phyloP scores from a whole-genome alignment of 2,329 filamentous ascomycete species.

The Pyrenophora teres region DNA sequence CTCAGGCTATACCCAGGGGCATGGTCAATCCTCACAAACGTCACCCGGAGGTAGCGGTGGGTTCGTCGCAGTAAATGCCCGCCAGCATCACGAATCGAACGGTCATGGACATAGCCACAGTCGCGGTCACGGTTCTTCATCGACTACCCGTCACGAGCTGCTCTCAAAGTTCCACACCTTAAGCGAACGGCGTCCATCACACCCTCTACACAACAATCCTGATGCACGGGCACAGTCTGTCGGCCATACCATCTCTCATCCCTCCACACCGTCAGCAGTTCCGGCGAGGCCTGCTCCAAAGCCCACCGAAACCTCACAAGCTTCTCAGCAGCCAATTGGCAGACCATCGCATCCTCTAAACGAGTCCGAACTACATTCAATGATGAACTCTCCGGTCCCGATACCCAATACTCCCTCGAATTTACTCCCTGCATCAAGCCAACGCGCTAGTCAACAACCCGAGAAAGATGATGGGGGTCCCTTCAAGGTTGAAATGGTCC shows the following conservation, averaged over 20 bases:
- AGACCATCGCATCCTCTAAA: conserved; percentile 34
- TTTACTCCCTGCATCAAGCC: conserved; percentile 54
- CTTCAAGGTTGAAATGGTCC: conserved; percentile 69
- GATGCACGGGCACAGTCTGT: conserved; percentile 39
- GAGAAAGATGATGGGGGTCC: conserved; percentile 63
- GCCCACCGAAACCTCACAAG: conserved; percentile 24
- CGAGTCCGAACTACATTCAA: conserved; percentile 48
- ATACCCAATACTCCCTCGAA: conserved; percentile 61
- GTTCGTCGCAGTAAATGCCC: conserved; percentile 64
- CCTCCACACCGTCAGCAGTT: conserved; percentile 29
- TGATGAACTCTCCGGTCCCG: conserved; percentile 55
- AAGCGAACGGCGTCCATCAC: conserved; percentile 54
- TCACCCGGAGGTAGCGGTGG: conserved; percentile 53
- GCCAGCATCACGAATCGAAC: conserved; percentile 48
- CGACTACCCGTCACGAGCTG: conserved; percentile 62
- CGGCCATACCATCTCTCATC: conserved; percentile 30
- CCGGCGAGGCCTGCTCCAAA: conserved; percentile 38
- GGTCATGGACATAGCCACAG: conserved; percentile 19
- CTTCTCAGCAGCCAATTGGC: conserved; percentile 20
- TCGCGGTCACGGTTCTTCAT: conserved; percentile 56
- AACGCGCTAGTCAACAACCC: conserved; percentile 42
- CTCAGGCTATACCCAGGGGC: conserved; percentile 11
- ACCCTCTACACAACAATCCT: conserved; percentile 28
- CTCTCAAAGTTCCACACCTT: conserved; percentile 67
- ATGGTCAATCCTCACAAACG: conserved; percentile 24